Evolutionary conservation across 495 filamentous ascomycete genomes (phyloP).

Genomic region (Hyaloscypha finlandica): DNA sequence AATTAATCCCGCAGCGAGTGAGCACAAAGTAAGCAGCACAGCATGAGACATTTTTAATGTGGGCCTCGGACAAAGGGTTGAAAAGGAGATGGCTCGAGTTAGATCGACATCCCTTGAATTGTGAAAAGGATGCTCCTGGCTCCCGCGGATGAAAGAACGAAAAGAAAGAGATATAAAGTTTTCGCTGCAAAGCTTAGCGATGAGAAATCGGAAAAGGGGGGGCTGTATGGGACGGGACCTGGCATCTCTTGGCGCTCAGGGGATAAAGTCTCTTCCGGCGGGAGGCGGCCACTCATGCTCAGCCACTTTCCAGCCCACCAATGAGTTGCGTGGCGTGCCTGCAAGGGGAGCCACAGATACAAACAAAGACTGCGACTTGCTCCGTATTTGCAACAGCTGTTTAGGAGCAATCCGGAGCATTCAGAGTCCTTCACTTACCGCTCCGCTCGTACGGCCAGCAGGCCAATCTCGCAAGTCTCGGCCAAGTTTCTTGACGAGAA

Average conservation of each 20-base stretch:
- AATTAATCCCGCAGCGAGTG: background rate
- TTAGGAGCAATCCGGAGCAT: background rate
- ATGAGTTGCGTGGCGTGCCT: background rate
- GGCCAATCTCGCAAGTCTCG: background rate
- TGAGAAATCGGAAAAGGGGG: background rate
- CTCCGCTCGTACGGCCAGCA: background rate
- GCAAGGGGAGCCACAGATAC: background rate
- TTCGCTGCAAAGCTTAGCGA: background rate
- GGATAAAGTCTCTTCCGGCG: constrained; percentile 6
- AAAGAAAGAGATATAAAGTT: background rate
- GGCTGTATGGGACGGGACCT: background rate
- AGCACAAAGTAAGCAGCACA: background rate
- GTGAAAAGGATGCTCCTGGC: background rate
- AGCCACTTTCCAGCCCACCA: background rate
- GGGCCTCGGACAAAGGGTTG: background rate
- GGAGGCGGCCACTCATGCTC: background rate
- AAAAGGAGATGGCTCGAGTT: background rate
- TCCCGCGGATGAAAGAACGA: background rate
- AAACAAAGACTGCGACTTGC: background rate
- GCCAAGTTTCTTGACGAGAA: background rate
- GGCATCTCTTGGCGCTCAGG: background rate
- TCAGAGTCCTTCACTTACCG: background rate
- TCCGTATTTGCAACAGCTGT: background rate
- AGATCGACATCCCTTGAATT: background rate
- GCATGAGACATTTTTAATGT: background rate